These are phyloP conservation scores for Pistacia vera DNA, from an alignment of 345 rosid species.

Conservation along the genomic window DNA sequence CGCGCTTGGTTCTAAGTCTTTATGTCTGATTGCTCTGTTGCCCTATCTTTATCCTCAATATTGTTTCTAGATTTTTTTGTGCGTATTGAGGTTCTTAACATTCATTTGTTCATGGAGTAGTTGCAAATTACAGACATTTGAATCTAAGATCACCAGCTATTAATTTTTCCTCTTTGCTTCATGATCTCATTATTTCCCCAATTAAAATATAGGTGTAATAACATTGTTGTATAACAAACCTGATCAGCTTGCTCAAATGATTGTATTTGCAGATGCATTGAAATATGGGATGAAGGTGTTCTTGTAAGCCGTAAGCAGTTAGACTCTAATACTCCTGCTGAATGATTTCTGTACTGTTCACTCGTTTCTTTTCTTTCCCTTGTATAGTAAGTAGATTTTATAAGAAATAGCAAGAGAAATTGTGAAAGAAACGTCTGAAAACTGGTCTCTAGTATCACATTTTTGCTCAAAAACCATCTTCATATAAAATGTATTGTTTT, in stretches of 20 bases:
- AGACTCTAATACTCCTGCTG: conserved; percentile 34
- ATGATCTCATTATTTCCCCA: too few relatives aligned
- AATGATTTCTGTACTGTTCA: conserved; percentile 8
- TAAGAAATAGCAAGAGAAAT: background rate
- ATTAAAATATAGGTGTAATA: too few relatives aligned
- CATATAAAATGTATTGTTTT: too few relatives aligned
- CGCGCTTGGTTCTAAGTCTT: background rate
- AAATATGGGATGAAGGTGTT: conserved; percentile 81
- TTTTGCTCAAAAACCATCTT: too few relatives aligned
- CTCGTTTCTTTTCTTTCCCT: background rate
- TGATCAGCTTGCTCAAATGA: too few relatives aligned
- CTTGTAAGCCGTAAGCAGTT: conserved; percentile 53
- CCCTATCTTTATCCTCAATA: background rate
- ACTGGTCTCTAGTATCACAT: background rate
- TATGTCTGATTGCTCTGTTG: background rate
- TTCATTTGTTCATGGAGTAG: background rate
- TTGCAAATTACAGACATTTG: background rate
- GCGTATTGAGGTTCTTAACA: background rate
- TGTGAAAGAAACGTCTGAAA: background rate
- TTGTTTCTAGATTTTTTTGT: background rate
- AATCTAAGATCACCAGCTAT: background rate
- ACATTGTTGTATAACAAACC: too few relatives aligned
- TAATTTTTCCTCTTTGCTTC: too few relatives aligned
- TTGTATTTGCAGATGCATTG: conserved; percentile 48
- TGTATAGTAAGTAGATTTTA: background rate